Evolutionary conservation across 257 asterid genomes (phyloP).

Genomic region (Salvia hispanica): DNA sequence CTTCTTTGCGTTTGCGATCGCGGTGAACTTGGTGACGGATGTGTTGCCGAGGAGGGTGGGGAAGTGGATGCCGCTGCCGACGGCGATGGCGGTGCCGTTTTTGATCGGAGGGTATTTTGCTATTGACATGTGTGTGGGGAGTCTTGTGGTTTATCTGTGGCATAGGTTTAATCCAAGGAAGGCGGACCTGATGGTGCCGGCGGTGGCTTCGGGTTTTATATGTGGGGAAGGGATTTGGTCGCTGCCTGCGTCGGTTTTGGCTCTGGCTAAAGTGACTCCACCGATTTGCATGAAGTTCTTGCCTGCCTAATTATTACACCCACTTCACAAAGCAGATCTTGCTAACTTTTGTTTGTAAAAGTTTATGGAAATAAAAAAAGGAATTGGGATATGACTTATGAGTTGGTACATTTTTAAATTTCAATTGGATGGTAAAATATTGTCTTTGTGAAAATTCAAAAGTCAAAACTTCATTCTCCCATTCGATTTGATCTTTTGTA

Average conservation of each 20-base stretch:
- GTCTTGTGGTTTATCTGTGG: constrained; percentile 63
- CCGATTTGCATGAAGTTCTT: constrained; percentile 83
- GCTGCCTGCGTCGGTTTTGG: constrained; percentile 77
- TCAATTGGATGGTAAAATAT: too few relatives aligned
- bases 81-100: constrained; percentile 88
- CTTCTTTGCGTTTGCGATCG: constrained; percentile 64
- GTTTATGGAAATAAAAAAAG: too few relatives aligned
- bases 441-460: too few relatives aligned
- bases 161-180: constrained; percentile 44
- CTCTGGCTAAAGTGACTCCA: constrained; percentile 65
- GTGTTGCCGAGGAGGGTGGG: constrained; percentile 52
- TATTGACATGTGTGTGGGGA: constrained; percentile 90
- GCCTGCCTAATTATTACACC: constrained; percentile 28
- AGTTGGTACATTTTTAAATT: too few relatives aligned
- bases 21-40: constrained; percentile 57
- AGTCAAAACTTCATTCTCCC: too few relatives aligned
- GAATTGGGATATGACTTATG: too few relatives aligned
- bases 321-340: too few relatives aligned
- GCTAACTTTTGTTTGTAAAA: too few relatives aligned
- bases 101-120: constrained; percentile 72
- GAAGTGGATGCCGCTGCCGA: constrained; percentile 81
- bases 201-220: constrained; percentile 81
- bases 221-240: constrained; percentile 93
- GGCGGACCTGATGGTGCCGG: constrained; percentile 73
- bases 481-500: too few relatives aligned